Base-by-base conservation (phyloP, 108 stramenopile genomes). In the Nannochloropsis oceanica region DNA sequence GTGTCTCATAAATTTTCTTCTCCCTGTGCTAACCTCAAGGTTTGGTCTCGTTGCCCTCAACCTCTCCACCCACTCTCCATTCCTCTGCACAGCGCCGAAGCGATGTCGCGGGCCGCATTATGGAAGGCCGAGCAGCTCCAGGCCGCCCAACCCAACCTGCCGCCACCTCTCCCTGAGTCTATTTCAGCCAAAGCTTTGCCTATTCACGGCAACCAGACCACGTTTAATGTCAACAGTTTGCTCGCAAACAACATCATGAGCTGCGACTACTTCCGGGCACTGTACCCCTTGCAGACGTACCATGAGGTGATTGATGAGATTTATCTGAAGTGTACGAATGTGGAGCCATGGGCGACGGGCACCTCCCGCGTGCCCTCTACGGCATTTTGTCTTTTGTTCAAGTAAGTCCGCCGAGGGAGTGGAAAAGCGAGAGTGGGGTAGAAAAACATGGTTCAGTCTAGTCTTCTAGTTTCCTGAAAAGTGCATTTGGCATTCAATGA, bases 311-410 rank as follows among this genome's bases (percentile, higher is more conserved):
- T 91, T 84, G 85, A 96, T 90, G 96, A 97, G 89, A 95, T 97
- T 80, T 95, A 96, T 86, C 93, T 94, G 86, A 90, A 94, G 86
- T 94, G 95, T 79, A 93, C 94, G 59, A 95, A 97, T 86, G 84
- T 96, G 85, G 95, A 96, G 86, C 98, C 98, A 20, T 97, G 93
- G 92, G 91, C 95, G 22, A 85, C 93, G 44, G 97, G 92, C 44
- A 89, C 94, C 11, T 59, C 90, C 81, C 92, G 94, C 81, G 89
- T 93, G 27, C 97, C 97, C 27, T 95, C 95, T 26, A 92, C 94
- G 1, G 95, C 95, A 11, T 98, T 97, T 91, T 97, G 97, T 87
- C 90, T 97, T 86, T 91, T 98, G 80, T 90, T 98, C 73, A 91
- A 91, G 88, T 73, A 73, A 73, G 59, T 73, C 18, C 22, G 0